Percentiles rank a stretch among this genome's conserved stretches.
phyloP scores from a whole-genome alignment of 495 filamentous ascomycete genomes.

The Penicillium coffeae region DNA sequence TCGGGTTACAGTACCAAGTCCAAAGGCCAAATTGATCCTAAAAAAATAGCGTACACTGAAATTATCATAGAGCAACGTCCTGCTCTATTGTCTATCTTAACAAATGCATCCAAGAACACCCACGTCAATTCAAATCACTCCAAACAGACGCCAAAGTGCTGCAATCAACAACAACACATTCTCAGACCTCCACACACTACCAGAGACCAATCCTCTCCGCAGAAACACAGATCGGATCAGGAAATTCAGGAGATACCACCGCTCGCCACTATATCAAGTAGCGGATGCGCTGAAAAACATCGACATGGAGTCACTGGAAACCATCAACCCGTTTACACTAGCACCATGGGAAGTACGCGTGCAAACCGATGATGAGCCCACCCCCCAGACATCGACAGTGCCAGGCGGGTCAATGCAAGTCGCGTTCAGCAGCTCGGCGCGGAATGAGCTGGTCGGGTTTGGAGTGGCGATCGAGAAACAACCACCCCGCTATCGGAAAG shows the following conservation, averaged over 20 bases:
- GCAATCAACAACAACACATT: too few species aligned
- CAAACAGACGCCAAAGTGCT: too few species aligned
- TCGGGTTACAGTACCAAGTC: too few species aligned
- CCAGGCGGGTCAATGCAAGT: conserved; percentile 8
- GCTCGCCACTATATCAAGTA: conserved; percentile 3
- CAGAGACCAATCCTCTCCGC: conserved; percentile 1
- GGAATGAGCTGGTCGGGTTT: conserved; percentile 8
- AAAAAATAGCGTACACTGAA: too few species aligned
- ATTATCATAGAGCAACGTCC: too few species aligned
- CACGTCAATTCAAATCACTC: too few species aligned
- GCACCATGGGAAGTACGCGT: conserved; percentile 12
- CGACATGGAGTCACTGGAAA: conserved; percentile 5
- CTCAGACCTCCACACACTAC: conserved; percentile 1
- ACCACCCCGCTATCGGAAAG: conserved; percentile 7
- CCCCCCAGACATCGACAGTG: neutral
- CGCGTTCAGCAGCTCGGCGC: conserved; percentile 4
- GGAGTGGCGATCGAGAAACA: conserved; percentile 1
- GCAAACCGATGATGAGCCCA: conserved; percentile 3
- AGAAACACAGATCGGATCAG: conserved; percentile 2
- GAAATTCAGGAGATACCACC: conserved; percentile 3
- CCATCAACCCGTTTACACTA: conserved; percentile 1
- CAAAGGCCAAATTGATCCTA: too few species aligned
- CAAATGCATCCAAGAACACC: too few species aligned
- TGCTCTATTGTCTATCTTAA: too few species aligned
- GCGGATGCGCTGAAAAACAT: conserved; percentile 1